phyloP scores from a whole-genome alignment of 2,329 filamentous ascomycete genomes.

The Trichophyton benhamiae region DNA sequence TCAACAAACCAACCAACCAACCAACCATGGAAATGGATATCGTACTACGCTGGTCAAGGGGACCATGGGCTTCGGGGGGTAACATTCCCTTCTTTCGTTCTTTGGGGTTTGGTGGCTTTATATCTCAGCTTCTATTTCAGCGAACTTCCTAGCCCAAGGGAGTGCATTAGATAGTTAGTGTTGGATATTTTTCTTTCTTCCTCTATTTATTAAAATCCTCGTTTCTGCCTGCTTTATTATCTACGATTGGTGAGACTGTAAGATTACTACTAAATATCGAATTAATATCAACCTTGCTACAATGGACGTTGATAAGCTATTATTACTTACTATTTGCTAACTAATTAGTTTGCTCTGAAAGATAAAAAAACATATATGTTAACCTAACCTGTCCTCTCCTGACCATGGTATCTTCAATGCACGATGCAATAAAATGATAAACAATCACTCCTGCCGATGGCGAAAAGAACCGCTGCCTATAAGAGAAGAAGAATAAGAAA shows the following conservation, averaged over 20 bases:
- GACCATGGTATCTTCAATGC: slow-evolving; percentile 1
- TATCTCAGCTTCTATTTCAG: not conserved
- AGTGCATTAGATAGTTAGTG: not conserved
- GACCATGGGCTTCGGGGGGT: not conserved
- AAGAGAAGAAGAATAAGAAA: not conserved
- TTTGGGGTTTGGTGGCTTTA: not conserved
- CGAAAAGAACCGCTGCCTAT: not conserved
- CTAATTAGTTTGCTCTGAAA: not conserved
- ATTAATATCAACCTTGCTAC: not conserved
- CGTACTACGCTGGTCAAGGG: not conserved
- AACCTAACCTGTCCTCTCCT: not conserved
- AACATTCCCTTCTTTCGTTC: not conserved
- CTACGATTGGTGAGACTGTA: not conserved
- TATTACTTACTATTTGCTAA: not conserved
- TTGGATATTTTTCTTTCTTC: not conserved
- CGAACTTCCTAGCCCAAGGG: not conserved
- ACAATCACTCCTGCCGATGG: not conserved
- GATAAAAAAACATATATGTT: not conserved
- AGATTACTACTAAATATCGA: not conserved
- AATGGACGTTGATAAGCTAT: not conserved
- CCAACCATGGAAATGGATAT: not conserved
- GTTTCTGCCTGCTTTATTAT: not conserved
- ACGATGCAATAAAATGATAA: slow-evolving; percentile 3
- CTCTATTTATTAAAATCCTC: not conserved
- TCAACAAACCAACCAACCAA: no score